phyloP scores from a whole-genome alignment of 1,284 basidiomycete genomes.

The Athelia sp. region DNA sequence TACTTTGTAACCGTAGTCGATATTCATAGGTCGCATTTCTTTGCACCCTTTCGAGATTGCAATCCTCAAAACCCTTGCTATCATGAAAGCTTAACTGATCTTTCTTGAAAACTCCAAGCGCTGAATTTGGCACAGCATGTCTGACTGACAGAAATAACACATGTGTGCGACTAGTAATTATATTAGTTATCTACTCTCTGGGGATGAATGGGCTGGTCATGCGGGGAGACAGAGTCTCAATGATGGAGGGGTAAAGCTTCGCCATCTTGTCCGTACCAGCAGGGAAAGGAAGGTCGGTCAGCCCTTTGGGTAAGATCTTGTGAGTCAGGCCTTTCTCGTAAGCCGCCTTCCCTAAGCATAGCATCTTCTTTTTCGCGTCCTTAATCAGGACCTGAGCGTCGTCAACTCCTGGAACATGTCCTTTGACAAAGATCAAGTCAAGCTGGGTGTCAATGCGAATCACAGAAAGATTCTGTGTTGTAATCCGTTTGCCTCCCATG shows the following conservation, averaged over 20 bases:
- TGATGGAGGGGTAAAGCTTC: conserved; percentile 51
- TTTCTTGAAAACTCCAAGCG: too few relatives aligned
- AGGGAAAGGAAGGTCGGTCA: conserved; percentile 86
- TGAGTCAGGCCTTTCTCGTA: conserved; percentile 75
- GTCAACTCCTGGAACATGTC: conserved; percentile 72
- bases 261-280: conserved; percentile 84
- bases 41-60: too few relatives aligned
- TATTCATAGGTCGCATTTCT: too few relatives aligned
- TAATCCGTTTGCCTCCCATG: conserved; percentile 82
- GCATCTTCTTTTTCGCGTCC: conserved; percentile 85
- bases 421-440: conserved; percentile 84
- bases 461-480: conserved; percentile 87
- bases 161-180: too few relatives aligned
- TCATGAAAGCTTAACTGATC: too few relatives aligned
- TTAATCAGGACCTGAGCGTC: conserved; percentile 70
- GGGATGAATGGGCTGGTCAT: conserved; percentile 69
- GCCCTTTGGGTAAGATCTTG: conserved; percentile 79
- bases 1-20: conserved; percentile 27
- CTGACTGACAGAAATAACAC: too few relatives aligned
- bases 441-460: conserved; percentile 84
- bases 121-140: too few relatives aligned
- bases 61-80: too few relatives aligned
- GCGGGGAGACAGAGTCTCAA: conserved; percentile 67
- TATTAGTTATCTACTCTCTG: conserved; percentile 44
- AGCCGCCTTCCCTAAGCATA: conserved; percentile 54